phyloP scores from a whole-genome alignment of 2,329 filamentous ascomycete genomes.

The Monosporascus sp. region DNA sequence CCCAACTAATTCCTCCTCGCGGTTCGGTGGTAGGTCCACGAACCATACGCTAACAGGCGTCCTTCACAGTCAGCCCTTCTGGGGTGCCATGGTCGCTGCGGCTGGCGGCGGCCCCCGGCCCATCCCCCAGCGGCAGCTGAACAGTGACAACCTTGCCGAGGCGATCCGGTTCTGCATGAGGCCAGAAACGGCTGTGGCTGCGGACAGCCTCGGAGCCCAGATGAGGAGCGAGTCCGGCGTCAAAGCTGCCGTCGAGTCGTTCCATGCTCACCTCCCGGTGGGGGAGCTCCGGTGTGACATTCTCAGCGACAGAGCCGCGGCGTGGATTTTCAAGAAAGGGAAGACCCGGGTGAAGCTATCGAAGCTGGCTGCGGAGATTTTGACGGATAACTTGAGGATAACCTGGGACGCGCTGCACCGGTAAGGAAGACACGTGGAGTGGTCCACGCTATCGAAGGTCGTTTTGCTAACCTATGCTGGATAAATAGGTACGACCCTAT shows the following conservation, averaged over 20 bases:
- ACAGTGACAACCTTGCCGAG: conserved; percentile 26
- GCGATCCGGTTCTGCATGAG: conserved; percentile 29
- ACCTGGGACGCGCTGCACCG: conserved; percentile 23
- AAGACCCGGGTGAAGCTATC: conserved; percentile 36
- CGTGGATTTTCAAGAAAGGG: conserved; percentile 40
- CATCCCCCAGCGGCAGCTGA: conserved; percentile 30
- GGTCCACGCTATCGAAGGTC: background rate
- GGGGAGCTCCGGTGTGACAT: conserved; percentile 29
- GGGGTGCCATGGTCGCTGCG: conserved; percentile 33
- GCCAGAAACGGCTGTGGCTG: conserved; percentile 23
- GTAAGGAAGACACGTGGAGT: conserved; percentile 36
- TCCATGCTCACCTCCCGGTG: conserved; percentile 30
- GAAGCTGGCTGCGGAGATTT: conserved; percentile 47
- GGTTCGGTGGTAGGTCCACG: background rate
- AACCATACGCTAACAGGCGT: too few relatives aligned
- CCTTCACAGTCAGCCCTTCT: conserved; percentile 31
- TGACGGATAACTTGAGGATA: conserved; percentile 47
- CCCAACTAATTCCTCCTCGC: background rate
- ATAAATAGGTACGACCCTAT: too few relatives aligned
- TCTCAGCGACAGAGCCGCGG: conserved; percentile 40
- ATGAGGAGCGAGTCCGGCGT: conserved; percentile 33
- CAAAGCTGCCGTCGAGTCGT: conserved; percentile 31
- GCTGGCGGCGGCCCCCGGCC: conserved; percentile 35
- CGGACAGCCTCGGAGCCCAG: conserved; percentile 27
- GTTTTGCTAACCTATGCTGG: too few relatives aligned